A percentile compares a stretch with the other conserved stretches of the same genome.
Evolutionary conservation across 306 rosid genomes (phyloP).

Genomic region (Gastrolobium villosum): DNA sequence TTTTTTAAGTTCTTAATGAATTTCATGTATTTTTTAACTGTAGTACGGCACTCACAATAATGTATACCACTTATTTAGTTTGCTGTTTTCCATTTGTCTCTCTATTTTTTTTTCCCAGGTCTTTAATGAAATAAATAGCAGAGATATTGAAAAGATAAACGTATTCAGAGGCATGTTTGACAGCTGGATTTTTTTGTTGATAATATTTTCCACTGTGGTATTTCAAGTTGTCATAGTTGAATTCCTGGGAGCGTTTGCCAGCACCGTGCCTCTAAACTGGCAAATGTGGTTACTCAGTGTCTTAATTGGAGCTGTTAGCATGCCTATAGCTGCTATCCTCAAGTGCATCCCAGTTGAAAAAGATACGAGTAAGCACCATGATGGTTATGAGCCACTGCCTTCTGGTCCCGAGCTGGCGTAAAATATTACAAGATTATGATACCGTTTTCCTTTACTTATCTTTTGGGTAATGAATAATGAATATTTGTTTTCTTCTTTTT

Average conservation of each 20-base stretch:
- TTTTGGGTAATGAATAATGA: background rate
- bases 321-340: slow-evolving; percentile 76
- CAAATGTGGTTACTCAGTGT: slow-evolving; percentile 81
- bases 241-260: slow-evolving; percentile 84
- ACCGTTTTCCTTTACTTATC: background rate
- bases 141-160: slow-evolving; percentile 87
- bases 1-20: no score
- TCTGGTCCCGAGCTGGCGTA: slow-evolving; percentile 71
- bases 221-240: slow-evolving; percentile 85
- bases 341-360: slow-evolving; percentile 88
- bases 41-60: background rate
- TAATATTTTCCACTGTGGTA: slow-evolving; percentile 64
- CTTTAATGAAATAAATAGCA: slow-evolving; percentile 93
- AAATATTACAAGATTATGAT: background rate
- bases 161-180: slow-evolving; percentile 78
- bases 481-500: background rate
- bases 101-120: slow-evolving; percentile 62
- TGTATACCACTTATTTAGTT: background rate
- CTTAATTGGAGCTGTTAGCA: slow-evolving; percentile 76
- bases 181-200: slow-evolving; percentile 80
- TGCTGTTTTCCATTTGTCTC: slow-evolving; percentile 36
- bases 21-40: background rate
- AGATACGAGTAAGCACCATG: slow-evolving; percentile 56
- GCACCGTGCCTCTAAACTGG: slow-evolving; percentile 96
- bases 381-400: slow-evolving; percentile 81